phyloP scores from a whole-genome alignment of 495 filamentous ascomycete genomes.

The Penicillium parvum region DNA sequence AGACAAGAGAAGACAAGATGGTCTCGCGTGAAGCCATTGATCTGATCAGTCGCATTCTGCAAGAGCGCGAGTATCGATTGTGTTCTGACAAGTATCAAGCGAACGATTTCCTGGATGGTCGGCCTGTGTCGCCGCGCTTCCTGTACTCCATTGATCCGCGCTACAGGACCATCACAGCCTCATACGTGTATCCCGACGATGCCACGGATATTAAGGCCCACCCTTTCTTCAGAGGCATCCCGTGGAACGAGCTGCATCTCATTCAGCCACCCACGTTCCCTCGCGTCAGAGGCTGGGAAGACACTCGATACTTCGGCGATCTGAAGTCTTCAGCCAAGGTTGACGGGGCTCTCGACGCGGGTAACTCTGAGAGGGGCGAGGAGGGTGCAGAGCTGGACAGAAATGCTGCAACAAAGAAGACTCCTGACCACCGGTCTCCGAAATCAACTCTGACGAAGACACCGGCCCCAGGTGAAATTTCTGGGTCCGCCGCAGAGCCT shows the following conservation, averaged over 20 bases:
- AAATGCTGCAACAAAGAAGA: constrained; percentile 3
- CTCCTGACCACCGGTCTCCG: constrained; percentile 3
- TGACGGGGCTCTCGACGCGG: constrained; percentile 33
- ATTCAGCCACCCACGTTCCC: constrained; percentile 74
- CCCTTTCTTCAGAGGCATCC: constrained; percentile 64
- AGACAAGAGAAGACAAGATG: constrained; percentile 39
- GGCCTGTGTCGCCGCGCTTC: constrained; percentile 27
- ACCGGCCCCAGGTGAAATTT: not conserved
- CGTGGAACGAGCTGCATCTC: constrained; percentile 65
- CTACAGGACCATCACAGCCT: constrained; percentile 34
- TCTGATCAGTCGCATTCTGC: constrained; percentile 70
- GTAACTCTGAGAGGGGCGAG: constrained; percentile 19
- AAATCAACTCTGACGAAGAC: not conserved
- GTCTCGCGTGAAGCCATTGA: constrained; percentile 65
- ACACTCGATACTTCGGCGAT: constrained; percentile 88
- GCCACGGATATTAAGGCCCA: constrained; percentile 75
- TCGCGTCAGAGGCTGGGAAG: constrained; percentile 61
- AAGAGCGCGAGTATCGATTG: constrained; percentile 70
- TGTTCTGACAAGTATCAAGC: constrained; percentile 65
- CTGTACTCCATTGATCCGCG: constrained; percentile 32
- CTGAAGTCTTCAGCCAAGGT: constrained; percentile 59
- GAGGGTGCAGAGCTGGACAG: constrained; percentile 8
- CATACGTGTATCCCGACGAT: constrained; percentile 73
- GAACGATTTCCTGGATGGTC: constrained; percentile 51
- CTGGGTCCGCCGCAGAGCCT: not conserved